These are phyloP conservation scores for Lathyrus oleraceus DNA, from an alignment of 306 rosid species.

Conservation along the genomic window DNA sequence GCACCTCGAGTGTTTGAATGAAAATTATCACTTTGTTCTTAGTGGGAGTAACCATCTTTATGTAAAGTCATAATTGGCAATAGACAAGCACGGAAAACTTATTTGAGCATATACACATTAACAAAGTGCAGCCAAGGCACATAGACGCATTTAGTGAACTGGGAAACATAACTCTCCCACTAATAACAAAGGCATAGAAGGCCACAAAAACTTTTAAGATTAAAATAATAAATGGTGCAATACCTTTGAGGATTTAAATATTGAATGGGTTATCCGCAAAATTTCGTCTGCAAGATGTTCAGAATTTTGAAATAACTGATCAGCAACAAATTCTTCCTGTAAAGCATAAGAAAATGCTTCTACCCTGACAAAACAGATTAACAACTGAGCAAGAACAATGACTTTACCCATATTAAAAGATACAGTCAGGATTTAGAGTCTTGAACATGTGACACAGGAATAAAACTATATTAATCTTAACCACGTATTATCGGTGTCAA, in stretches of 20 bases:
- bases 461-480: slow-evolving; percentile 17
- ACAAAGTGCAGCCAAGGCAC: background rate
- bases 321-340: slow-evolving; percentile 93
- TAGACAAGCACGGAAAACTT: slow-evolving; percentile 12
- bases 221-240: slow-evolving; percentile 18
- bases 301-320: slow-evolving; percentile 84
- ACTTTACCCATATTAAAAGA: slow-evolving; percentile 15
- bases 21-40: slow-evolving; percentile 11
- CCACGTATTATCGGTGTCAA: background rate
- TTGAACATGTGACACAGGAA: slow-evolving; percentile 2
- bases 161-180: background rate
- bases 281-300: slow-evolving; percentile 74
- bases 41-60: slow-evolving; percentile 3
- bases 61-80: background rate
- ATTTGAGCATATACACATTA: slow-evolving; percentile 15
- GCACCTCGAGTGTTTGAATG: background rate
- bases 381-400: slow-evolving; percentile 30
- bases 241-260: slow-evolving; percentile 85
- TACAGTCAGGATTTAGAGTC: slow-evolving; percentile 1
- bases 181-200: slow-evolving; percentile 25
- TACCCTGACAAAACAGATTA: slow-evolving; percentile 54
- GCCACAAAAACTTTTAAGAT: background rate
- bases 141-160: slow-evolving; percentile 11
- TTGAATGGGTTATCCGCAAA: slow-evolving; percentile 53
- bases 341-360: slow-evolving; percentile 64